A percentile compares a stretch with the other conserved stretches of the same genome.
Evolutionary conservation across 2,329 filamentous ascomycete species (phyloP).

Genomic region (Diaporthe sp.): DNA sequence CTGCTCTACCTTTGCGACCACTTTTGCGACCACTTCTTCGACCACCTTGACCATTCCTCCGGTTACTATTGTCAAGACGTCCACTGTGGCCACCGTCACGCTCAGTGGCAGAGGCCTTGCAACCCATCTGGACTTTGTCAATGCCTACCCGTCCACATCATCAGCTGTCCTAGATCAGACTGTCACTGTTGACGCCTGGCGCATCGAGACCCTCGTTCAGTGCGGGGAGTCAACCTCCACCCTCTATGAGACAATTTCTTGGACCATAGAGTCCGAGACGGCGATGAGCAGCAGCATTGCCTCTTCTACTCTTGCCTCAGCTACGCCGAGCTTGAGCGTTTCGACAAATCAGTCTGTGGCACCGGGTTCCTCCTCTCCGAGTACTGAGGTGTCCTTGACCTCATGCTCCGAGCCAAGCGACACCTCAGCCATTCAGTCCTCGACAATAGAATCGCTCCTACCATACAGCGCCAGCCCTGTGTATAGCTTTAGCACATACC

Average conservation of each 20-base stretch:
- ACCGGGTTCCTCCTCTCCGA: neutral
- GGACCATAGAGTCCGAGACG: neutral
- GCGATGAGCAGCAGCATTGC: neutral
- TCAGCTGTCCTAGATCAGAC: neutral
- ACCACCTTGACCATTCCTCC: neutral
- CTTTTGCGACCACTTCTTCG: neutral
- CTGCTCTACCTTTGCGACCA: neutral
- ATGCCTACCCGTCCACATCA: neutral
- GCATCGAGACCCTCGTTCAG: neutral
- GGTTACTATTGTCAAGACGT: neutral
- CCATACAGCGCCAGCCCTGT: neutral
- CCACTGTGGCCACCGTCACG: neutral
- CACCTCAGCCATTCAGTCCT: neutral
- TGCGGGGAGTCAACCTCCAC: slow-evolving; percentile 4
- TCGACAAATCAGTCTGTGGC: neutral
- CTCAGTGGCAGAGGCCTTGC: neutral
- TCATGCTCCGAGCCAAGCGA: neutral
- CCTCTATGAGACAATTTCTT: neutral
- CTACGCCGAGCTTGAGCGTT: neutral
- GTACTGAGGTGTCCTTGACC: neutral
- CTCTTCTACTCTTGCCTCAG: neutral
- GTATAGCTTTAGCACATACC: neutral
- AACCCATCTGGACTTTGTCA: neutral
- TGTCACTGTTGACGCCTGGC: neutral
- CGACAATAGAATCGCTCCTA: neutral